Evolutionary conservation across 2,329 filamentous ascomycete species (phyloP).

Genomic region (Fusarium multiceps): DNA sequence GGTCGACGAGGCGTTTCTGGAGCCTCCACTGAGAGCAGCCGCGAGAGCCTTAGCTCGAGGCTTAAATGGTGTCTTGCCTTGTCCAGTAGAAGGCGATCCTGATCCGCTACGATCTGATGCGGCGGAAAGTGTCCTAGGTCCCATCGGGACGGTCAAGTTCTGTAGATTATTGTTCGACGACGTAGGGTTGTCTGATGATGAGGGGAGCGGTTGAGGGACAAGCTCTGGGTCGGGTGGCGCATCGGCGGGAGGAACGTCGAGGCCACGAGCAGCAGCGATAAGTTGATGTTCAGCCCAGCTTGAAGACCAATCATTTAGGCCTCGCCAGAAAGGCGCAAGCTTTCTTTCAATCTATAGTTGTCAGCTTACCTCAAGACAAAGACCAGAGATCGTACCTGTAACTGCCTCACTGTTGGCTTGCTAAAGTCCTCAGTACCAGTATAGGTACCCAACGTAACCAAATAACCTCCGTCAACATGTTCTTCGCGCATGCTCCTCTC

Average conservation of each 20-base stretch:
- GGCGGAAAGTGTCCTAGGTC: slow-evolving; percentile 79
- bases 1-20: slow-evolving; percentile 76
- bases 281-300: slow-evolving; percentile 96
- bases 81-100: slow-evolving; percentile 61
- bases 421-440: slow-evolving; percentile 93
- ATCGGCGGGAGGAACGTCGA: slow-evolving; percentile 86
- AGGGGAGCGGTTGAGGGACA: slow-evolving; percentile 58
- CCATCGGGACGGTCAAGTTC: slow-evolving; percentile 82
- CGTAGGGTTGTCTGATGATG: slow-evolving; percentile 59
- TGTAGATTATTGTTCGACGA: slow-evolving; percentile 69
- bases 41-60: slow-evolving; percentile 90
- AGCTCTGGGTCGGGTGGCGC: slow-evolving; percentile 79
- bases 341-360: slow-evolving; percentile 84
- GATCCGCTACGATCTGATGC: slow-evolving; percentile 74
- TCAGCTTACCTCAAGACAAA: slow-evolving; percentile 24
- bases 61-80: slow-evolving; percentile 70
- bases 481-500: slow-evolving; percentile 92
- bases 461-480: slow-evolving; percentile 90
- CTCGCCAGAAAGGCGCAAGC: slow-evolving; percentile 94
- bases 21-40: slow-evolving; percentile 78
- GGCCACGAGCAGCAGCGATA: slow-evolving; percentile 86
- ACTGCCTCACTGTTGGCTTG: slow-evolving; percentile 85
- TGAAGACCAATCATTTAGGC: slow-evolving; percentile 86
- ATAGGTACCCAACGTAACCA: slow-evolving; percentile 95
- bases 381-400: slow-evolving; percentile 74